These are phyloP conservation scores for Potentilla sterilis DNA, from an alignment of 306 rosid genomes.

Conservation along the genomic window DNA sequence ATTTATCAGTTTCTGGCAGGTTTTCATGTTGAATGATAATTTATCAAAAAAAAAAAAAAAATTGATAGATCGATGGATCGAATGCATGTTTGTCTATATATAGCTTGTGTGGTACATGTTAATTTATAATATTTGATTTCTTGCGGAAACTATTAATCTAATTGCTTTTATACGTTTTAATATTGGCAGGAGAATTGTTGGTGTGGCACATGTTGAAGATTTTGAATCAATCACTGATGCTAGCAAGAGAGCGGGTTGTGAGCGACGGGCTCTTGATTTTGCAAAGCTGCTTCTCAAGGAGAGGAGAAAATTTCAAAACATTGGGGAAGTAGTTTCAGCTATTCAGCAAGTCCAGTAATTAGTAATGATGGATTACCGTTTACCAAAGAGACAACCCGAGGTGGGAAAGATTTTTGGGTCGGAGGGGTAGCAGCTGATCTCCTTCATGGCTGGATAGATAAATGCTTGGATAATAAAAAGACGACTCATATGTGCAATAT, in stretches of 20 bases:
- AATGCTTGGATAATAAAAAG: background rate
- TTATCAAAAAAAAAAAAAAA: background rate
- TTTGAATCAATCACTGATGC: constrained; percentile 70
- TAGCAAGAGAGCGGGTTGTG: constrained; percentile 65
- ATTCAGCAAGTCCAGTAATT: constrained; percentile 39
- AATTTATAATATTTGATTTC: background rate
- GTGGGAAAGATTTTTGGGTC: too few species aligned
- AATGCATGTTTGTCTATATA: background rate
- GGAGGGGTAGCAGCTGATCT: too few species aligned
- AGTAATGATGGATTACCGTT: background rate
- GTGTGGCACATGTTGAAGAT: constrained; percentile 90
- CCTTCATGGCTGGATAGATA: too few species aligned
- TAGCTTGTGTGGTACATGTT: background rate
- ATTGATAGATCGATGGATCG: background rate
- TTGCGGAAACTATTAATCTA: background rate
- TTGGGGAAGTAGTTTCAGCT: constrained; percentile 58
- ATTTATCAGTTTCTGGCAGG: too few species aligned
- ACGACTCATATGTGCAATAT: background rate
- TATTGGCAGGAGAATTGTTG: constrained; percentile 75
- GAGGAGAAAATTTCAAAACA: constrained; percentile 53
- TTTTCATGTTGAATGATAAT: background rate
- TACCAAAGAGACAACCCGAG: too few species aligned
- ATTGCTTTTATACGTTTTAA: background rate
- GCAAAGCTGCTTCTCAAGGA: constrained; percentile 78
- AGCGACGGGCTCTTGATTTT: constrained; percentile 56